Base-by-base conservation (phyloP, 176 grass and related monocot genomes). In the Alopecurus myosuroides region DNA sequence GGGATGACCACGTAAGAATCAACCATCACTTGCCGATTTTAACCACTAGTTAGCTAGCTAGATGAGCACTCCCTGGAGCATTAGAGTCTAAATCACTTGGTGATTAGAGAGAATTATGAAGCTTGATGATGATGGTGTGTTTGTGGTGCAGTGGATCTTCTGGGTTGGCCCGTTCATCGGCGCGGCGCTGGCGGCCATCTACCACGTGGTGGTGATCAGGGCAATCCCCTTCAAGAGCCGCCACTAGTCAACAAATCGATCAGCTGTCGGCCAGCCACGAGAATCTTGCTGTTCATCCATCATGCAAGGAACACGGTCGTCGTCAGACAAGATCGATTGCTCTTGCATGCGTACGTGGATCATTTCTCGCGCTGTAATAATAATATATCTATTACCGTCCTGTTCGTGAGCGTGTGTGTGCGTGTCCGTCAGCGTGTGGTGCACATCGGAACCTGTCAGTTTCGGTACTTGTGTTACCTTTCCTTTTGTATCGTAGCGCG, bases 171-270 rank as follows among this genome's bases (percentile, higher is more conserved):
- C 95, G 6, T 94, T 97, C 86, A 93, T 94, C 76, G 95, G 95
- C 74, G 95, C 95, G n/a, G 92, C 92, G n/a, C 92, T 97, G 17
- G 95, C 92, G 18, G 95, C 95, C 52, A 62, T 94, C 6, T 97
- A 97, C 90, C 95, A 97, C 84, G 88, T 91, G 34, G 88, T 97
- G 15, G 78, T 97, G 45, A 94, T 97, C 88, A 87, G 92, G 70
- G 95, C 95, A 22, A 93, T 97, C 69, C 95, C 95, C 84, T 97
- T 97, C 92, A 97, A 94, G 90, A 91, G 76, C 90, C 88, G 92
- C 80, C 74, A 66, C 78, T 84, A 61, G 44, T 8, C 25, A 1
- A 39, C 11, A 6, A 33, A 42, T 4, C 52, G 5, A 37, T 52
- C 79, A 60, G n/a, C n/a, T n/a, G n/a, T 18, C 48, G 14, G 13